Evolutionary conservation across 148 eudicot genomes (phyloP).

Genomic region (Pouteria glomerata): DNA sequence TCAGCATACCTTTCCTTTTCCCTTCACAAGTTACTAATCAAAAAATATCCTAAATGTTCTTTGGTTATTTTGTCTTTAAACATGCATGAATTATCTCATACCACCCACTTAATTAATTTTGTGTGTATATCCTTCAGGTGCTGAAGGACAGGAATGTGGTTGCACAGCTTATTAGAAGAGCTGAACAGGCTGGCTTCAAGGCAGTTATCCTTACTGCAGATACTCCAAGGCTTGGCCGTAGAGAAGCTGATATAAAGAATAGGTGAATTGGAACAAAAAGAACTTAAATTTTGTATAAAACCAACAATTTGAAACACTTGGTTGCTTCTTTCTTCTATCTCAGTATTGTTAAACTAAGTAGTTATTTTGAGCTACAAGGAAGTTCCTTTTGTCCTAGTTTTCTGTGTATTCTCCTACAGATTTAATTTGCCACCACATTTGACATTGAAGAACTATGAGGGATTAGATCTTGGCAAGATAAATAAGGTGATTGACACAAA

Average conservation of each 20-base stretch:
- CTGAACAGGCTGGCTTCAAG: conserved; percentile 86
- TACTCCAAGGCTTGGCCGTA: conserved; percentile 82
- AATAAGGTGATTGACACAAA: conserved; percentile 33
- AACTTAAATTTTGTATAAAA: not conserved
- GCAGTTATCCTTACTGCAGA: conserved; percentile 93
- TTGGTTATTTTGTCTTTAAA: not conserved
- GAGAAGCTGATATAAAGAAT: conserved; percentile 96
- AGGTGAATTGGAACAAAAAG: conserved; percentile 35
- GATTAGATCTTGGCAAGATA: conserved; percentile 56
- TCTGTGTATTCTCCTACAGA: conserved; percentile 27
- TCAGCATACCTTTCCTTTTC: too few species aligned
- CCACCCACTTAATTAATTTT: not conserved
- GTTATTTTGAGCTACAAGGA: not conserved
- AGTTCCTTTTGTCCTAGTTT: not conserved
- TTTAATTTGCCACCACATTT: conserved; percentile 60
- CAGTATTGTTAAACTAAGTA: not conserved
- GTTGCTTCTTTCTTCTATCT: not conserved
- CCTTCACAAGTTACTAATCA: too few species aligned
- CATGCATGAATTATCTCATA: not conserved
- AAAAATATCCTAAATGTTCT: not conserved
- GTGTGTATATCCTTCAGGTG: conserved; percentile 35
- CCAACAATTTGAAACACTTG: not conserved
- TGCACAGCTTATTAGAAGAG: conserved; percentile 72
- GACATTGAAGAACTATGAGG: conserved; percentile 66
- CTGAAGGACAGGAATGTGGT: conserved; percentile 63